phyloP scores from a whole-genome alignment of 164 flowering plant genomes.

The Vitis rupestris region DNA sequence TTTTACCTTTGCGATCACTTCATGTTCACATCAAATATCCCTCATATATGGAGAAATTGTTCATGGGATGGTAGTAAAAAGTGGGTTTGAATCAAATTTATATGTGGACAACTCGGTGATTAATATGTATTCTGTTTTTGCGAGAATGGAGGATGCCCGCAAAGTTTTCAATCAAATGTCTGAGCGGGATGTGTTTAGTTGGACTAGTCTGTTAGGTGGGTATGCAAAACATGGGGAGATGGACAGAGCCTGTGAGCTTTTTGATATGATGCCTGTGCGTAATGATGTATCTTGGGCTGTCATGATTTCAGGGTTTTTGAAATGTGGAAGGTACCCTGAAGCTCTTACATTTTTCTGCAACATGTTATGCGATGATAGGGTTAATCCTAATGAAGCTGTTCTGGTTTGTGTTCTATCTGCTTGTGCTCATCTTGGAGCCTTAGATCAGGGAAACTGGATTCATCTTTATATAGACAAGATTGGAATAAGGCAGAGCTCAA shows the following conservation, averaged over 20 bases:
- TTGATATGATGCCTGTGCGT: constrained; percentile 37
- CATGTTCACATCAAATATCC: constrained; percentile 34
- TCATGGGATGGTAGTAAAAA: constrained; percentile 40
- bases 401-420: constrained; percentile 59
- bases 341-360: constrained; percentile 39
- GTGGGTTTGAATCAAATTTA: constrained; percentile 32
- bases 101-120: constrained; percentile 52
- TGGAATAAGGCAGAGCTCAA: constrained; percentile 24
- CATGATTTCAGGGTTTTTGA: constrained; percentile 49
- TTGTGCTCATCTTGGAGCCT: constrained; percentile 59
- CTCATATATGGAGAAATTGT: constrained; percentile 25
- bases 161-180: constrained; percentile 50
- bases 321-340: constrained; percentile 32
- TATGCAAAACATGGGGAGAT: constrained; percentile 43
- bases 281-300: constrained; percentile 58
- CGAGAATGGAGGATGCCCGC: constrained; percentile 30
- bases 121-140: constrained; percentile 34
- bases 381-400: constrained; percentile 54
- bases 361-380: constrained; percentile 27
- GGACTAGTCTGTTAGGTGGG: constrained; percentile 57
- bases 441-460: constrained; percentile 50
- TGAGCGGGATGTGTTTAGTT: constrained; percentile 41
- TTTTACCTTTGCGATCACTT: constrained; percentile 43
- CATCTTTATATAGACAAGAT: constrained; percentile 35
- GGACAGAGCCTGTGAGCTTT: constrained; percentile 31